Conservation (phyloP, 2,329 filamentous ascomycete genomes). For the Phyllosticta ampelicida region DNA sequence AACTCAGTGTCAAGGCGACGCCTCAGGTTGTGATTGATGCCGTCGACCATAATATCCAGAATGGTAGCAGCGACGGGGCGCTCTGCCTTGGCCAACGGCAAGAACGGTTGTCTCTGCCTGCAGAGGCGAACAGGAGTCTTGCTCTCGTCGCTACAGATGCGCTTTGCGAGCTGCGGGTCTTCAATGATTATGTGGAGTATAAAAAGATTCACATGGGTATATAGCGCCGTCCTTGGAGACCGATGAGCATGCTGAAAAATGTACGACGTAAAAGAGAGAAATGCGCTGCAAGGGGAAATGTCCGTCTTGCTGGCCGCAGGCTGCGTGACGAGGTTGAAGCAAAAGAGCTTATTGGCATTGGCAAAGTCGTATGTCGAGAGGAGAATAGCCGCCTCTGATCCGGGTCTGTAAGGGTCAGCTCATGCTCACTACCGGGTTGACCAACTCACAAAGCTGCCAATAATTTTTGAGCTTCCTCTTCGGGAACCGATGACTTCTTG, state of each 20-base stretch:
- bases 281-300: constrained; percentile 67
- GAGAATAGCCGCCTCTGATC: constrained; percentile 65
- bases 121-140: constrained; percentile 70
- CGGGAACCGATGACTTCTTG: constrained; percentile 41
- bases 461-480: constrained; percentile 65
- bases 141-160: constrained; percentile 69
- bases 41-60: constrained; percentile 80
- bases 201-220: constrained; percentile 76
- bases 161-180: constrained; percentile 70
- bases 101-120: constrained; percentile 75
- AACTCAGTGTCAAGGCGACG: constrained; percentile 74
- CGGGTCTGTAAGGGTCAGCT: constrained; percentile 49
- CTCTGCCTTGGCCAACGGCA: constrained; percentile 63
- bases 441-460: constrained; percentile 50
- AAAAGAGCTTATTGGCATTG: constrained; percentile 91
- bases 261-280: constrained; percentile 84
- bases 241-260: constrained; percentile 87
- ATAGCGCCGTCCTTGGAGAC: constrained; percentile 64
- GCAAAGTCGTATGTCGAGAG: constrained; percentile 87
- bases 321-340: constrained; percentile 65
- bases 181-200: constrained; percentile 79
- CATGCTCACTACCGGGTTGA: not conserved
- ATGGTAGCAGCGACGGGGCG: constrained; percentile 65
- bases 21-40: constrained; percentile 86
- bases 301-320: constrained; percentile 49